Base-by-base conservation (phyloP, 2,329 filamentous ascomycete genomes). In the Cytospora chrysosperma region DNA sequence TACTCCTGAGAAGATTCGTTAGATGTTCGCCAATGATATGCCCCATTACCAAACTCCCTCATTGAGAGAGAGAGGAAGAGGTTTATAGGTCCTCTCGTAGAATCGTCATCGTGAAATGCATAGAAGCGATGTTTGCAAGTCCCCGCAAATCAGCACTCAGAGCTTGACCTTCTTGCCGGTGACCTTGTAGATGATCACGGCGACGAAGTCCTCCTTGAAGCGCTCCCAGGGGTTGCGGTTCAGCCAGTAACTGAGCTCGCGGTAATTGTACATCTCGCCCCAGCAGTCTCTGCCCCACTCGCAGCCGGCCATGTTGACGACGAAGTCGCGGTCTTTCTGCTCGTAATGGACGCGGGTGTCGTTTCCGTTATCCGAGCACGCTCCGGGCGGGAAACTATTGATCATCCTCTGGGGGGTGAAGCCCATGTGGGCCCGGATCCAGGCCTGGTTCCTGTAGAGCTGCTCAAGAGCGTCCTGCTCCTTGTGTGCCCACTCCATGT, bases 401-500 rank as follows among this genome's bases (percentile, higher is more conserved):
- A 98, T 91, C 77, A 88, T 91, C 69, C 95, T 89, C 75, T 98
- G 94, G 0, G 91, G 89, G 54, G 97, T 83, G 77, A 99, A 99
- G 5, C 87, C 94, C 3, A 93, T 88, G 70, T 95, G 91, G 62
- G 91, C 88, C 64, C 95, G 88, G 60, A 98, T 87, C 93, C 95
- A 99, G 0, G 95, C 92, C 74, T 98, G 94, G 61, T 89, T 90
- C 63, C 83, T 85, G 78, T 99, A 99, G 67, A 99, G 82, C 77
- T 96, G 90, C 78, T 97, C 93, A 50, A 99, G 80, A 1, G 93
- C 92, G 73, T 98, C 93, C 77, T 99, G 95, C 76, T 99, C 95
- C 75, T 98, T 98, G 81, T 99, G 95, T 72, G 95, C 93, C 95
- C 95, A 99, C 67, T 95, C 86, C 93, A 97, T 97, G 75, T 99